A percentile compares a stretch with the other conserved stretches of the same genome.
Conservation (phyloP, 768 basidiomycete genomes). For the Kwoniella bestiolae region DNA sequence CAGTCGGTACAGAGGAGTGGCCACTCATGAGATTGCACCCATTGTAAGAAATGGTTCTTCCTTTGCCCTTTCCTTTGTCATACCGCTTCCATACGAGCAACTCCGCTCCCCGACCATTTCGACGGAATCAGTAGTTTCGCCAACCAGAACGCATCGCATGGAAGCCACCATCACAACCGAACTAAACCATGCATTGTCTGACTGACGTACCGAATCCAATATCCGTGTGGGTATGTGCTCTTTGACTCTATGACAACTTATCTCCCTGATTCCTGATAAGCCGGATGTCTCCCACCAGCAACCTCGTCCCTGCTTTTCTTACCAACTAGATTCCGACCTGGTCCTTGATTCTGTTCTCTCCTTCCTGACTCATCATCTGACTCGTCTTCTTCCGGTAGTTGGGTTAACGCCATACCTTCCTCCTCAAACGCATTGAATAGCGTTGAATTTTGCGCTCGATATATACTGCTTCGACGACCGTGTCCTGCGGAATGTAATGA, state of each 20-base stretch:
- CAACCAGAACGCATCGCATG: no score
- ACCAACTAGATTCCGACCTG: conserved; percentile 33
- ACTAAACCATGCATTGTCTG: not conserved
- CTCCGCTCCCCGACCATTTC: no score
- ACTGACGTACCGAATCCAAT: conserved; percentile 1
- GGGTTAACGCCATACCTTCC: conserved; percentile 65
- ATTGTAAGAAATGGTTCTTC: no score
- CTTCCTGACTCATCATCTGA: conserved; percentile 60
- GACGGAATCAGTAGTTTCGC: no score
- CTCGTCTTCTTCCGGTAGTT: conserved; percentile 71
- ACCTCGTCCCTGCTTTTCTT: conserved; percentile 22
- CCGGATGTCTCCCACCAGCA: conserved; percentile 43
- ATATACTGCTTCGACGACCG: conserved; percentile 69
- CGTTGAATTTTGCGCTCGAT: conserved; percentile 68
- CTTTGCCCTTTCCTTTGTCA: no score
- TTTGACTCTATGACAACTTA: not conserved
- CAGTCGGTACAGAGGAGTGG: no score
- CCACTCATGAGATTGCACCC: no score
- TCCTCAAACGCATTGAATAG: conserved; percentile 77
- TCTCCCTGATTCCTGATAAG: conserved; percentile 27
- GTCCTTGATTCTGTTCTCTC: conserved; percentile 15
- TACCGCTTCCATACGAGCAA: no score
- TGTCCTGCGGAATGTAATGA: conserved; percentile 62
- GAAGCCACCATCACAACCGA: not conserved
- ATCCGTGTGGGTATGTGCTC: not conserved